A percentile compares a stretch with the other conserved stretches of the same genome.
These are phyloP conservation scores for Pseudotulostoma volvatum DNA, from an alignment of 495 filamentous ascomycete genomes.

Conservation along the genomic window DNA sequence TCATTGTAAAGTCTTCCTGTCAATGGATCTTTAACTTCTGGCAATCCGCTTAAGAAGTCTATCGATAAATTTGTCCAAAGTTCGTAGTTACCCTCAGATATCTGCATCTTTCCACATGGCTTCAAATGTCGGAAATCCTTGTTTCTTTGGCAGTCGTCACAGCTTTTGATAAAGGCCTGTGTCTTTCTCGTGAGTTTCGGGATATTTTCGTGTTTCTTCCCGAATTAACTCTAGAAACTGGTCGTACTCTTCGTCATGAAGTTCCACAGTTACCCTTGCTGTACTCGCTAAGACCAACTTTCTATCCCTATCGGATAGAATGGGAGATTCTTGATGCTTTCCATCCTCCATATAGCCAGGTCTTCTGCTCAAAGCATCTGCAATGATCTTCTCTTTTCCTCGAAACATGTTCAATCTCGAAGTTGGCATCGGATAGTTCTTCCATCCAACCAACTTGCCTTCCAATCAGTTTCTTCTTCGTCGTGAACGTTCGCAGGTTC, in stretches of 20 bases:
- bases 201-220: slow-evolving; percentile 1
- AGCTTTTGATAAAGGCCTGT: background rate
- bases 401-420: background rate
- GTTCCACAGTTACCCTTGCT: slow-evolving; percentile 1
- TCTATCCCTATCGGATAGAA: slow-evolving; percentile 4
- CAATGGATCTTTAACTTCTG: background rate
- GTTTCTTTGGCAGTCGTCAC: background rate
- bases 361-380: background rate
- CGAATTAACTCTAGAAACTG: too few species aligned
- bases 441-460: background rate
- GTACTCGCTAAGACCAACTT: slow-evolving; percentile 3
- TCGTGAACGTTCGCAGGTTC: background rate
- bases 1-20: background rate
- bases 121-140: background rate
- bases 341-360: background rate
- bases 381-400: background rate
- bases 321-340: slow-evolving; percentile 1
- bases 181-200: background rate
- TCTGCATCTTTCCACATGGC: slow-evolving; percentile 7
- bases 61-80: slow-evolving; percentile 10
- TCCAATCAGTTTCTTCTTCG: background rate
- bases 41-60: slow-evolving; percentile 5
- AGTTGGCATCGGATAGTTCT: background rate
- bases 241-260: too few species aligned
- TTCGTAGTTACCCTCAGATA: background rate